These are phyloP conservation scores for Dactylonectria estremocensis DNA, from an alignment of 2,329 filamentous ascomycete species.

Conservation along the genomic window DNA sequence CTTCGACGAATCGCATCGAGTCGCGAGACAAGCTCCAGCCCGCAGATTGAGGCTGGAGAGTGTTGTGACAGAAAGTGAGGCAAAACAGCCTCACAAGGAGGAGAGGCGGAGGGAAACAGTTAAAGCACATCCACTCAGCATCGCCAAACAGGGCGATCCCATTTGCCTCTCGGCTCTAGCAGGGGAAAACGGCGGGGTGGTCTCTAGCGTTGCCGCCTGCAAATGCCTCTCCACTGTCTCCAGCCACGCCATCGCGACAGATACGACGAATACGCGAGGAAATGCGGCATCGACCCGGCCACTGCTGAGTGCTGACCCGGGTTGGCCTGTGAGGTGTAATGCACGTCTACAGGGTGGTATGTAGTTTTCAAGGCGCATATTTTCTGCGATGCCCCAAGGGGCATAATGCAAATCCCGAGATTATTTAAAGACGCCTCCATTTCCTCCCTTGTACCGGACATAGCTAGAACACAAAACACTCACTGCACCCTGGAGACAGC, in stretches of 20 bases:
- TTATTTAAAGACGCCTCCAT: neutral
- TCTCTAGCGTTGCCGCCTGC: slow-evolving; percentile 2
- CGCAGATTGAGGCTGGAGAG: slow-evolving; percentile 20
- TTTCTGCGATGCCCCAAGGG: too few species aligned
- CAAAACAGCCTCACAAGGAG: neutral
- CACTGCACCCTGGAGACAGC: neutral
- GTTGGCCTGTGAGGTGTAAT: neutral
- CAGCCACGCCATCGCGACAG: slow-evolving; percentile 6
- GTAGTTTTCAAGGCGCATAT: neutral
- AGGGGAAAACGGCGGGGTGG: neutral
- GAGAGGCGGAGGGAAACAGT: neutral
- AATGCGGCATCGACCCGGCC: neutral
- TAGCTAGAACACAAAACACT: neutral
- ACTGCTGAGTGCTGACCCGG: too few species aligned
- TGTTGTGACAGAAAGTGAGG: slow-evolving; percentile 1
- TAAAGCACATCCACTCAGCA: slow-evolving; percentile 30
- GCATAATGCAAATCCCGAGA: neutral
- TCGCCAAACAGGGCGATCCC: neutral
- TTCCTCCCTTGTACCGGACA: neutral
- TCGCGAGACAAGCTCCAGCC: neutral
- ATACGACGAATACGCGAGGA: slow-evolving; percentile 23
- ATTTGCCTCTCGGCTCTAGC: too few species aligned
- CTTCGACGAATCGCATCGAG: slow-evolving; percentile 14
- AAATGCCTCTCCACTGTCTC: slow-evolving; percentile 4
- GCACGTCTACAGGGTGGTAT: neutral